Conservation (phyloP, 2,329 filamentous ascomycete species). For the Ilyonectria robusta region DNA sequence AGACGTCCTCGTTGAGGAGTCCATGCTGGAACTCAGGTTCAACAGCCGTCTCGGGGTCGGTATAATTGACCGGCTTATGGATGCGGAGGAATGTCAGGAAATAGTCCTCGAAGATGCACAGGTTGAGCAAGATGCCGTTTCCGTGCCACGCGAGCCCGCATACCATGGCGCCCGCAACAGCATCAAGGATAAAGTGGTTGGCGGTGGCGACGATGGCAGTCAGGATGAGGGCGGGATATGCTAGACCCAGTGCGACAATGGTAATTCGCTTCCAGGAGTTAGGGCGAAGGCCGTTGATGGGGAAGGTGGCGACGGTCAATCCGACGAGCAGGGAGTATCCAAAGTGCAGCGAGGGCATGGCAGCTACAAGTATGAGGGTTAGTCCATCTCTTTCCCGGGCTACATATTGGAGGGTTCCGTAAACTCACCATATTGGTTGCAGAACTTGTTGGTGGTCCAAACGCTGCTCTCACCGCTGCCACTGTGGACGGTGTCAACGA, state of each 20-base stretch:
- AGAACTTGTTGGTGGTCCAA: slow-evolving; percentile 75
- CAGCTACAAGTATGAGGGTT: slow-evolving; percentile 60
- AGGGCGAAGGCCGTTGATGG: slow-evolving; percentile 68
- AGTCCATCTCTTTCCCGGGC: slow-evolving; percentile 4
- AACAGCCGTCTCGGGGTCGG: slow-evolving; percentile 54
- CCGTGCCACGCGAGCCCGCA: slow-evolving; percentile 75
- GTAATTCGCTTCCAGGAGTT: slow-evolving; percentile 65
- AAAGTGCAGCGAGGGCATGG: slow-evolving; percentile 83
- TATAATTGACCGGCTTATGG: slow-evolving; percentile 71
- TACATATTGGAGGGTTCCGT: not conserved
- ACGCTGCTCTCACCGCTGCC: slow-evolving; percentile 66
- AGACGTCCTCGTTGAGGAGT: slow-evolving; percentile 44
- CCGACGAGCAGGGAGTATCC: slow-evolving; percentile 82
- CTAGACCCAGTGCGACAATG: slow-evolving; percentile 65
- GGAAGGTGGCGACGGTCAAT: slow-evolving; percentile 76
- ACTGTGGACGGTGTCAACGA: slow-evolving; percentile 73
- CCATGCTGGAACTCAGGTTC: slow-evolving; percentile 51
- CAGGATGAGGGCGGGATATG: slow-evolving; percentile 76
- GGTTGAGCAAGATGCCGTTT: slow-evolving; percentile 70
- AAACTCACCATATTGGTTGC: slow-evolving; percentile 78
- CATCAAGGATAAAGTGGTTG: slow-evolving; percentile 81
- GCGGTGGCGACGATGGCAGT: slow-evolving; percentile 79
- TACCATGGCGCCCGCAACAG: slow-evolving; percentile 76
- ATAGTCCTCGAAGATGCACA: slow-evolving; percentile 77
- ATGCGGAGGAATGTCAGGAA: slow-evolving; percentile 75